A percentile compares a stretch with the other conserved stretches of the same genome.
Conservation (phyloP, 139 green algal genomes). For the Tetratostichococcus sp. region DNA sequence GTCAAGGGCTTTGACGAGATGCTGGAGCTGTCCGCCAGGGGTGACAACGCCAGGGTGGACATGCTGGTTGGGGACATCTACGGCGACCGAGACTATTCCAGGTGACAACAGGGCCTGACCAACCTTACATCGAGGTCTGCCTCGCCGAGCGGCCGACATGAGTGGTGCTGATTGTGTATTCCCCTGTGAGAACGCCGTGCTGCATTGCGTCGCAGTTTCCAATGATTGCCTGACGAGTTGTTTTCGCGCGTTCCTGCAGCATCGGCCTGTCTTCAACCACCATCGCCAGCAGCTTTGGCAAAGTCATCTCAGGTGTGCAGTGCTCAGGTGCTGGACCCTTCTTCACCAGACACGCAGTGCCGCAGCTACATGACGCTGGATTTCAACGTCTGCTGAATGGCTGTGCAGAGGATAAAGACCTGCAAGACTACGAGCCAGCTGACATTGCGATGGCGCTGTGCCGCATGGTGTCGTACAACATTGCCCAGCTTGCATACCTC, state of each 20-base stretch:
- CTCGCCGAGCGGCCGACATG: too few relatives aligned
- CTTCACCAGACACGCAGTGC: too few relatives aligned
- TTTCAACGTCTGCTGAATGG: too few relatives aligned
- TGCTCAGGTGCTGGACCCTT: too few relatives aligned
- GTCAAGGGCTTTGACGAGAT: conserved; percentile 92
- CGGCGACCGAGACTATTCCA: conserved; percentile 85
- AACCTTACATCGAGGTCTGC: too few relatives aligned
- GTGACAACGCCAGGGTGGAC: conserved; percentile 91
- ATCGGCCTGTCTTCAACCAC: conserved; percentile 91
- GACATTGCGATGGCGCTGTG: conserved; percentile 88
- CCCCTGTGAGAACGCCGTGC: too few relatives aligned
- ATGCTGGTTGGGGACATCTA: conserved; percentile 99
- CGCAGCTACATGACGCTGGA: too few relatives aligned
- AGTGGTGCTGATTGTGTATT: too few relatives aligned
- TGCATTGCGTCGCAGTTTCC: too few relatives aligned
- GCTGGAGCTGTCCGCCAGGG: conserved; percentile 79
- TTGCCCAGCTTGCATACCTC: conserved; percentile 83
- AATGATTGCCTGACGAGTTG: too few relatives aligned
- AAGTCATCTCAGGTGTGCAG: conserved; percentile 43
- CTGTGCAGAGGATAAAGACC: conserved; percentile 51
- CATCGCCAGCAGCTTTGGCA: conserved; percentile 95
- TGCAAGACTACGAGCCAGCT: conserved; percentile 79
- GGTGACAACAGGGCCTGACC: too few relatives aligned
- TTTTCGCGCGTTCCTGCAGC: conserved; percentile 8
- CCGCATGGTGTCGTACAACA: conserved; percentile 99